These are phyloP conservation scores for Botryobasidium botryosum DNA, from an alignment of 768 basidiomycete species.

Conservation along the genomic window DNA sequence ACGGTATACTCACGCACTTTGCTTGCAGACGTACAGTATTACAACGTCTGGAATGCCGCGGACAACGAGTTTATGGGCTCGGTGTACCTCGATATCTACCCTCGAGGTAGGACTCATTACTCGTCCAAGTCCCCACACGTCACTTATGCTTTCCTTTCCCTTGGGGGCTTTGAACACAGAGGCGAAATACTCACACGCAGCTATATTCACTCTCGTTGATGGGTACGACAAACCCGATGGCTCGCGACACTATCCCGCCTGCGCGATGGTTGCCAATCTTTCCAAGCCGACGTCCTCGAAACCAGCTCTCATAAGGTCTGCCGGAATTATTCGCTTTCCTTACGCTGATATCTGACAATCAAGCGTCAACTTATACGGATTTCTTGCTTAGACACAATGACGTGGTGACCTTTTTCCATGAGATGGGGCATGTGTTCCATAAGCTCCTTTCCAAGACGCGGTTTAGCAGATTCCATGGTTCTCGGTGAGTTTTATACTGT, in stretches of 20 bases:
- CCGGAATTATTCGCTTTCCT: no score
- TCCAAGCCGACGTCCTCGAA: constrained; percentile 68
- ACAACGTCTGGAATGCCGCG: constrained; percentile 69
- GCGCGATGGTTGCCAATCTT: constrained; percentile 83
- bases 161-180: constrained; percentile 23
- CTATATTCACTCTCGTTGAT: constrained; percentile 60
- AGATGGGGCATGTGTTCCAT: constrained; percentile 49
- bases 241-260: constrained; percentile 49
- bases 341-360: neutral
- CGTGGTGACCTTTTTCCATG: constrained; percentile 84
- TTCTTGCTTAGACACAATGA: constrained; percentile 52
- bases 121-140: no score
- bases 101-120: constrained; percentile 39
- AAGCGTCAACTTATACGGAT: no score
- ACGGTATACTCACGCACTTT: neutral
- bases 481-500: constrained; percentile 28
- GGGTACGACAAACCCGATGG: constrained; percentile 42
- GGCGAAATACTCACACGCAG: constrained; percentile 72
- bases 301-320: constrained; percentile 31
- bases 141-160: neutral
- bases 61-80: constrained; percentile 63
- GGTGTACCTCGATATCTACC: constrained; percentile 79
- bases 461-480: constrained; percentile 70
- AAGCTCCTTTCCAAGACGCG: constrained; percentile 47
- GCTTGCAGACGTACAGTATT: constrained; percentile 62